phyloP scores from a whole-genome alignment of 495 filamentous ascomycete species.

The Hapsidospora chrysogenum region DNA sequence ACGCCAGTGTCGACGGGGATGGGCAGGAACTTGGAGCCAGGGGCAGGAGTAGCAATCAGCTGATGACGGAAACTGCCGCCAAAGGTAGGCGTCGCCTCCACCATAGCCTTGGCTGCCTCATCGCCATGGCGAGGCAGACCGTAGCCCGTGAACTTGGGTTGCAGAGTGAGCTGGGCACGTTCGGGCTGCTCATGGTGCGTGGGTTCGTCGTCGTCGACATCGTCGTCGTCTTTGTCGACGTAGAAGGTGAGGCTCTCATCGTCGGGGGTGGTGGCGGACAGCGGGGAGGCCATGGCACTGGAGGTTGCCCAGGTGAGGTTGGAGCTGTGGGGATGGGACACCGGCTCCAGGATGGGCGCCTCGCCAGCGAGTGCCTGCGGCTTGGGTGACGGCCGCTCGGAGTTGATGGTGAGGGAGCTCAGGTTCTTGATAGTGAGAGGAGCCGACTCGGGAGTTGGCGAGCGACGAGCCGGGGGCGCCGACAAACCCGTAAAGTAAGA shows the following conservation, averaged over 20 bases:
- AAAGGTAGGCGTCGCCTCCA: too few relatives aligned
- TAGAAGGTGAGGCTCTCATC: slow-evolving; percentile 19
- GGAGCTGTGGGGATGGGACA: background rate
- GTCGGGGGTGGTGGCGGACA: slow-evolving; percentile 7
- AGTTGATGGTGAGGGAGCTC: slow-evolving; percentile 4
- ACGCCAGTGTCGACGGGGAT: slow-evolving; percentile 19
- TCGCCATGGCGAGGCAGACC: slow-evolving; percentile 19
- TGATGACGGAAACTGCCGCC: too few relatives aligned
- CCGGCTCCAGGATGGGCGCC: background rate
- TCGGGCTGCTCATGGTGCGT: slow-evolving; percentile 7
- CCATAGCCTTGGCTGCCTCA: slow-evolving; percentile 7
- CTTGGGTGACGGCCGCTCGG: background rate
- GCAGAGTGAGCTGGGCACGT: background rate
- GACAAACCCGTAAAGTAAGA: slow-evolving; percentile 25
- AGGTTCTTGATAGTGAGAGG: slow-evolving; percentile 1
- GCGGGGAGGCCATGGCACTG: slow-evolving; percentile 10
- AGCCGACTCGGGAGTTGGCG: slow-evolving; percentile 6
- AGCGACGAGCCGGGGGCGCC: slow-evolving; percentile 27
- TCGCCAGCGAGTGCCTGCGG: slow-evolving; percentile 3
- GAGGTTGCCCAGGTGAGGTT: slow-evolving; percentile 10
- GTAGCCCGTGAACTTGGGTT: slow-evolving; percentile 19
- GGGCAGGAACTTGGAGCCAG: slow-evolving; percentile 10
- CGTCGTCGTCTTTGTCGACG: slow-evolving; percentile 23
- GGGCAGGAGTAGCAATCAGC: too few relatives aligned
- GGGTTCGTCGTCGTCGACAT: slow-evolving; percentile 8